Percentiles rank a stretch among this genome's conserved stretches.
Evolutionary conservation across 352 stramenopile genomes (phyloP).

Genomic region (Phytophthora sansomeana): DNA sequence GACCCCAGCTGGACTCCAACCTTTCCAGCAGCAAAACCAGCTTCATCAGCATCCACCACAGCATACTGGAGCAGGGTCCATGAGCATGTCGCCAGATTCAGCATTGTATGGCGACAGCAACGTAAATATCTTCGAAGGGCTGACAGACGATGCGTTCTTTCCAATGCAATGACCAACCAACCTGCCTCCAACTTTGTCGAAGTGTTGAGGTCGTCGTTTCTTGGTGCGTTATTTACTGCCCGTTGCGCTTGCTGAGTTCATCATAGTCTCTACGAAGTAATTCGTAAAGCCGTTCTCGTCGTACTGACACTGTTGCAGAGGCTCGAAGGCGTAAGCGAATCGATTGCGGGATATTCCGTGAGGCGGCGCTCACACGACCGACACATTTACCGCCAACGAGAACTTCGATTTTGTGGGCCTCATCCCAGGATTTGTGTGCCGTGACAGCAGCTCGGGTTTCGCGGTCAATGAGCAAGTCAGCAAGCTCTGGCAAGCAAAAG

Average conservation of each 20-base stretch:
- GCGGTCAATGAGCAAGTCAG: slow-evolving; percentile 60
- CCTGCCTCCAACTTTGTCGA: slow-evolving; percentile 22
- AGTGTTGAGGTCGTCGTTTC: slow-evolving; percentile 36
- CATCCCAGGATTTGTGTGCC: slow-evolving; percentile 44
- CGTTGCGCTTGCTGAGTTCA: slow-evolving; percentile 34
- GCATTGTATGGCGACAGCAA: slow-evolving; percentile 59
- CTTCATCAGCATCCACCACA: slow-evolving; percentile 30
- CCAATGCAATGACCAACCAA: slow-evolving; percentile 66
- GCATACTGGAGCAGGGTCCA: slow-evolving; percentile 24
- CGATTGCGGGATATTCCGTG: slow-evolving; percentile 58
- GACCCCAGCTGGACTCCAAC: slow-evolving; percentile 21
- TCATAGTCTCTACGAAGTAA: slow-evolving; percentile 61
- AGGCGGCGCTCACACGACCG: slow-evolving; percentile 52
- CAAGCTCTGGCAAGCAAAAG: slow-evolving; percentile 40
- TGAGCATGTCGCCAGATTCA: slow-evolving; percentile 34
- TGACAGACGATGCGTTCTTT: slow-evolving; percentile 79
- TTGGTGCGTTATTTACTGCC: slow-evolving; percentile 40
- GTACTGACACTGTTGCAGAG: slow-evolving; percentile 48
- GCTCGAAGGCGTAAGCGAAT: slow-evolving; percentile 59
- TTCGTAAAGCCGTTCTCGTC: slow-evolving; percentile 64
- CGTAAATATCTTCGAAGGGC: slow-evolving; percentile 79
- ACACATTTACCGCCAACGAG: slow-evolving; percentile 70
- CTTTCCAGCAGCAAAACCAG: slow-evolving; percentile 43
- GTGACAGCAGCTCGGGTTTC: slow-evolving; percentile 43
- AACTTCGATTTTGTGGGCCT: slow-evolving; percentile 74